Conservation (phyloP, 2,329 filamentous ascomycete species). For the Drechslerella dactyloides region DNA sequence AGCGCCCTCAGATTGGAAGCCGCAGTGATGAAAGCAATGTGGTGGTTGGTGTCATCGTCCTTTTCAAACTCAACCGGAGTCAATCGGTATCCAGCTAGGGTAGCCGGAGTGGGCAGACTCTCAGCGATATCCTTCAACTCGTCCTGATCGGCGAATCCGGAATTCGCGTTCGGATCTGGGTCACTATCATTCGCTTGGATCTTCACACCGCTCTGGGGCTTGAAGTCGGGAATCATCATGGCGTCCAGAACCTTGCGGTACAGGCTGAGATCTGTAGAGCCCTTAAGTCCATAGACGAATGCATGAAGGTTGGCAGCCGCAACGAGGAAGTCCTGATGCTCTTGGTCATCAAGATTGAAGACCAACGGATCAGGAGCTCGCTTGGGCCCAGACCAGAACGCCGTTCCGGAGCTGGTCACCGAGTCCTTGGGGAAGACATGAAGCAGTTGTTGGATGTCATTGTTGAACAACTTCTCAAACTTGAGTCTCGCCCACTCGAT, state of each 20-base stretch:
- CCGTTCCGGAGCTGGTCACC: conserved; percentile 81
- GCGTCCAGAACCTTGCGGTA: conserved; percentile 83
- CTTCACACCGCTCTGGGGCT: conserved; percentile 86
- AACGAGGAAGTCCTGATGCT: conserved; percentile 86
- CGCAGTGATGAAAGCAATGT: conserved; percentile 98
- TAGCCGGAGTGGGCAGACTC: conserved; percentile 77
- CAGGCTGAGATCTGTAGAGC: conserved; percentile 73
- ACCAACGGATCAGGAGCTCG: conserved; percentile 89
- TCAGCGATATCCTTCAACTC: conserved; percentile 75
- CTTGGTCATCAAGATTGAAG: conserved; percentile 82
- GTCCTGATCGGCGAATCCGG: conserved; percentile 72
- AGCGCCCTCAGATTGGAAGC: conserved; percentile 95
- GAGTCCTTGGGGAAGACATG: conserved; percentile 98
- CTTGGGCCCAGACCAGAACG: conserved; percentile 98
- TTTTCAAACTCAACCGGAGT: conserved; percentile 97
- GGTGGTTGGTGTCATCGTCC: conserved; percentile 95
- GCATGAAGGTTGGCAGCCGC: conserved; percentile 90
- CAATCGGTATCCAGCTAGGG: conserved; percentile 84
- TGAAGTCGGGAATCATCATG: conserved; percentile 95
- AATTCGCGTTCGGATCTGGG: conserved; percentile 80
- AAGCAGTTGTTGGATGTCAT: conserved; percentile 90
- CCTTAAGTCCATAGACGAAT: conserved; percentile 96
- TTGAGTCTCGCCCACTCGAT: conserved; percentile 92
- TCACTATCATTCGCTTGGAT: conserved; percentile 97
- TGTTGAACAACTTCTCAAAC: conserved; percentile 97